Base-by-base conservation (phyloP, 1,139 yeast genomes). In the Suhomyces bribrorum region DNA sequence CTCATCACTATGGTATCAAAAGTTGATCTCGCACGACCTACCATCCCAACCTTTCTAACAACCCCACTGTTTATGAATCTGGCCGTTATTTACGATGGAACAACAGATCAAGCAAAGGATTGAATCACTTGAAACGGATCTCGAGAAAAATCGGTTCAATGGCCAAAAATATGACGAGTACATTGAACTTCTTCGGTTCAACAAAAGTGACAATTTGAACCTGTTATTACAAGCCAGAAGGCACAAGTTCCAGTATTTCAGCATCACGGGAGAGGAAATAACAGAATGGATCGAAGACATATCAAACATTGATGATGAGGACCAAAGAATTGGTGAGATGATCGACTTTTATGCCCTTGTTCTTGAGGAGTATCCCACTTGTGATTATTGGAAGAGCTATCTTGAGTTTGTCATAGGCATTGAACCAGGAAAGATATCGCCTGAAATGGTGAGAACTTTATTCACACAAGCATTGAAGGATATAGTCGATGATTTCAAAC, bases 401-500 rank as follows among this genome's bases (percentile, higher is more conserved):
- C 57, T 36, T 44, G 50, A 30, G 29, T 41, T 14, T 47, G 33
- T 37, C 13, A 15, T 31, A 5, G 27, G 16, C 11, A 22, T 35
- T 12, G 37, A 27, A 15, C 36, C 37, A 5, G 33, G 30, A 7
- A 20, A 29, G 13, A 20, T 36, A 7, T 28, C 45, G 2, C 22
- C n/a, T 6, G 40, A 23, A 2, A 31, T 28, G 36, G 18, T 32
- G 36, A 38, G 29, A 22, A 33, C 11, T 3, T 32, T 49, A 9
- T 49, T 59, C 22, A 46, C 51, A 3, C 40, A 41, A 7, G 64
- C 68, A 7, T 49, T 68, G 32, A 45, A 51, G 1, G 60, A 57
- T 7, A 62, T 66, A 2, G 59, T 55, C 5, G 51, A 63, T 41
- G 75, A 73, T 39, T 68, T 61, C 34, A 53, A 51, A n/a, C 52